These are phyloP conservation scores for Cyclanthera cordifolia DNA, from an alignment of 306 rosid genomes.

Conservation along the genomic window DNA sequence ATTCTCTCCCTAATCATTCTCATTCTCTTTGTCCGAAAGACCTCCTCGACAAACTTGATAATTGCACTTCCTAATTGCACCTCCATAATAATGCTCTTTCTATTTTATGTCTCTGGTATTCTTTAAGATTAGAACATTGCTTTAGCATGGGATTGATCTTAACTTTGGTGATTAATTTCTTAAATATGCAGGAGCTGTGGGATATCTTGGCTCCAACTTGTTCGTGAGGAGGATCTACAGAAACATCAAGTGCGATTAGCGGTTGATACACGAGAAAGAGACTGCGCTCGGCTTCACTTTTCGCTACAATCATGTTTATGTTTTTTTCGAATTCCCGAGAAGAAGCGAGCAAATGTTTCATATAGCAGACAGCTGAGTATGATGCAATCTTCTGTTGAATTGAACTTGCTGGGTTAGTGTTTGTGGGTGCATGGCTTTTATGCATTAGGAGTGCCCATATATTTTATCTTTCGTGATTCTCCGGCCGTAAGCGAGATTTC, in stretches of 20 bases:
- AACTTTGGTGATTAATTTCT: background rate
- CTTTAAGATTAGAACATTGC: background rate
- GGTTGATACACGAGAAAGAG: constrained; percentile 15
- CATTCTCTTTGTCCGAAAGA: no score
- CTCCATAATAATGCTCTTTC: no score
- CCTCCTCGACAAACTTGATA: no score
- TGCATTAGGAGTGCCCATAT: constrained; percentile 42
- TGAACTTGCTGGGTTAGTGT: constrained; percentile 39
- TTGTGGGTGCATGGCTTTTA: constrained; percentile 41
- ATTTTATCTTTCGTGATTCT: constrained; percentile 26
- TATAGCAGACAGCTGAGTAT: constrained; percentile 28
- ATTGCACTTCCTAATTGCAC: no score
- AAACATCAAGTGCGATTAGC: constrained; percentile 94
- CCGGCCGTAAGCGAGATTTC: constrained; percentile 52
- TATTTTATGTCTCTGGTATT: background rate
- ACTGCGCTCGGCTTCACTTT: constrained; percentile 36
- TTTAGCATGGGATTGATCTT: background rate
- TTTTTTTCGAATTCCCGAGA: constrained; percentile 22
- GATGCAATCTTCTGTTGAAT: constrained; percentile 28
- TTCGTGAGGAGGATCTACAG: constrained; percentile 98
- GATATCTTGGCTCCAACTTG: constrained; percentile 87
- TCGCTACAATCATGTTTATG: constrained; percentile 18
- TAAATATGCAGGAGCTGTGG: constrained; percentile 76
- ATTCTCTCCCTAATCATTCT: background rate
- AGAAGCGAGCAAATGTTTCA: constrained; percentile 20